A percentile compares a stretch with the other conserved stretches of the same genome.
Evolutionary conservation across 2,329 filamentous ascomycete genomes (phyloP).

Genomic region (Thielaviopsis ethacetica): DNA sequence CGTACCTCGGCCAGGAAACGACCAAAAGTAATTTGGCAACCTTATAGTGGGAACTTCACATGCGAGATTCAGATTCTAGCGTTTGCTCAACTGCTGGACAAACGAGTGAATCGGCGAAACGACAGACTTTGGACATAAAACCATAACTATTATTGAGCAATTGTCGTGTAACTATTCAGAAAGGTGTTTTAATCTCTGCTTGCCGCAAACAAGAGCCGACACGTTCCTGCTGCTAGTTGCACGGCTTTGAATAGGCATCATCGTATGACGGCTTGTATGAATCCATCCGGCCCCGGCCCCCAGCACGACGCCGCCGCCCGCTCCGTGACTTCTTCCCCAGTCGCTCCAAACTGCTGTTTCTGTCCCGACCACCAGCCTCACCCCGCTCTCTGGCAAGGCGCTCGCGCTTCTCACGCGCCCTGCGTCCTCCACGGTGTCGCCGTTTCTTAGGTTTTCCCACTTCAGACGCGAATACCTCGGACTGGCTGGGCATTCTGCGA

Average conservation of each 20-base stretch:
- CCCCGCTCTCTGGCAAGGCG: neutral
- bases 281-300: slow-evolving; percentile 5
- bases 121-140: no score
- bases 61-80: neutral
- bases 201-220: neutral
- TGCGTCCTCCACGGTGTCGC: slow-evolving; percentile 1
- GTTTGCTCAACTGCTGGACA: no score
- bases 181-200: neutral
- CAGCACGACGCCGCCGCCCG: neutral
- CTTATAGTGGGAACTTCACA: neutral
- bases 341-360: neutral
- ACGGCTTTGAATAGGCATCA: neutral
- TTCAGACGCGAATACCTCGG: neutral
- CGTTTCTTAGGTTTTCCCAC: neutral
- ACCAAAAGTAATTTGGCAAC: slow-evolving; percentile 5
- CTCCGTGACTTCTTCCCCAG: neutral
- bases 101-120: no score
- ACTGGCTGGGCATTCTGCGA: neutral
- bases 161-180: neutral
- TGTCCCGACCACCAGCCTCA: neutral
- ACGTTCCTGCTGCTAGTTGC: neutral
- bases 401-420: neutral
- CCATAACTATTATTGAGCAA: no score
- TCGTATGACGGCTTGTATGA: slow-evolving; percentile 9
- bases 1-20: slow-evolving; percentile 3